These are phyloP conservation scores for Zygosaccharomyces sapae DNA, from an alignment of 1,139 yeast genomes.

Conservation along the genomic window DNA sequence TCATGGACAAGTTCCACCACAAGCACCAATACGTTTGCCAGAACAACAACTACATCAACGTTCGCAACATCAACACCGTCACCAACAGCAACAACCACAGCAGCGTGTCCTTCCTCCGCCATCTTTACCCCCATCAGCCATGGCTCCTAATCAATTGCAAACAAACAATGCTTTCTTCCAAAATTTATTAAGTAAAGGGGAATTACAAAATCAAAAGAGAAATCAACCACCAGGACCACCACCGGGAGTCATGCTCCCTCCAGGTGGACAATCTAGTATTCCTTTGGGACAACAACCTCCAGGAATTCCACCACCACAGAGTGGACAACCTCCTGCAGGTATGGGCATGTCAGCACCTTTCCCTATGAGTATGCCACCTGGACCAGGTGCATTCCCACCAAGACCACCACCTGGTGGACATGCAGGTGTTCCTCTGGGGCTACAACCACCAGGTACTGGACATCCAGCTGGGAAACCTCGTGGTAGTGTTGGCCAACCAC, in stretches of 20 bases:
- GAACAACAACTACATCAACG: constrained; percentile 7
- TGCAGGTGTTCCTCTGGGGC: too few relatives aligned
- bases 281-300: constrained; percentile 10
- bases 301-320: not conserved
- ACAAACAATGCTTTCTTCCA: constrained; percentile 32
- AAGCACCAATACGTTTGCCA: constrained; percentile 6
- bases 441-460: constrained; percentile 24
- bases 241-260: constrained; percentile 17
- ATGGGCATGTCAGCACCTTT: constrained; percentile 16
- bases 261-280: constrained; percentile 7
- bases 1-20: not conserved
- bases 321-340: not conserved
- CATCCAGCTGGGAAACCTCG: constrained; percentile 33
- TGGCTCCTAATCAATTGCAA: constrained; percentile 18
- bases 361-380: constrained; percentile 27
- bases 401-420: constrained; percentile 29
- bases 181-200: constrained; percentile 31
- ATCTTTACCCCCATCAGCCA: constrained; percentile 2
- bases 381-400: constrained; percentile 25
- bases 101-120: constrained; percentile 6
- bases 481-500: constrained; percentile 18
- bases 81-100: constrained; percentile 9
- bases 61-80: constrained; percentile 1
- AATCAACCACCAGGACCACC: constrained; percentile 13
- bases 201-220: constrained; percentile 11